These are phyloP conservation scores for Oryza glumipatula DNA, from an alignment of 176 grass and related monocot species.

Conservation along the genomic window DNA sequence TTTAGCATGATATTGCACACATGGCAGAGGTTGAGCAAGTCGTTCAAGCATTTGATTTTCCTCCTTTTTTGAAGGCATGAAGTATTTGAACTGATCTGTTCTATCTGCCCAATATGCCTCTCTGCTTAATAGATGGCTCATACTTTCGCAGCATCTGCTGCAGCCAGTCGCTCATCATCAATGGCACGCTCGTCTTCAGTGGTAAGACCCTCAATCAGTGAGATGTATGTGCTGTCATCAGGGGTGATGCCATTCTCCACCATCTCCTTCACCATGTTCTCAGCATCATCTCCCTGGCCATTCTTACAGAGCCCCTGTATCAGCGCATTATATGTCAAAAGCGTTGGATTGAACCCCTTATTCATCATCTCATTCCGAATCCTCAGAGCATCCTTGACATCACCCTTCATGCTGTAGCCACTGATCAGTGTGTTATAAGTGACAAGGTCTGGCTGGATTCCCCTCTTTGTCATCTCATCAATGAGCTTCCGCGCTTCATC, in stretches of 20 bases:
- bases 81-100: neutral
- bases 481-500: conserved; percentile 54
- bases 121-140: conserved; percentile 16
- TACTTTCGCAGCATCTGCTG: conserved; percentile 3
- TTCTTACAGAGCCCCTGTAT: conserved; percentile 66
- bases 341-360: conserved; percentile 67
- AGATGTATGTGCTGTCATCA: conserved; percentile 66
- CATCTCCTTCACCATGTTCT: conserved; percentile 80
- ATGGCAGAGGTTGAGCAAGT: neutral
- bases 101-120: neutral
- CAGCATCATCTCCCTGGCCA: conserved; percentile 54
- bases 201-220: conserved; percentile 56
- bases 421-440: conserved; percentile 78
- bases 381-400: conserved; percentile 70
- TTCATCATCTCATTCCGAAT: conserved; percentile 65
- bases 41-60: neutral
- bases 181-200: conserved; percentile 35
- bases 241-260: conserved; percentile 64
- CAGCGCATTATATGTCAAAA: conserved; percentile 76
- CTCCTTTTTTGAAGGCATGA: too few species aligned
- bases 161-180: conserved; percentile 15
- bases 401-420: conserved; percentile 69
- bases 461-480: conserved; percentile 65
- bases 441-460: conserved; percentile 72
- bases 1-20: neutral